Conservation (phyloP, 148 eudicot genomes). For the Persicaria tinctoria region DNA sequence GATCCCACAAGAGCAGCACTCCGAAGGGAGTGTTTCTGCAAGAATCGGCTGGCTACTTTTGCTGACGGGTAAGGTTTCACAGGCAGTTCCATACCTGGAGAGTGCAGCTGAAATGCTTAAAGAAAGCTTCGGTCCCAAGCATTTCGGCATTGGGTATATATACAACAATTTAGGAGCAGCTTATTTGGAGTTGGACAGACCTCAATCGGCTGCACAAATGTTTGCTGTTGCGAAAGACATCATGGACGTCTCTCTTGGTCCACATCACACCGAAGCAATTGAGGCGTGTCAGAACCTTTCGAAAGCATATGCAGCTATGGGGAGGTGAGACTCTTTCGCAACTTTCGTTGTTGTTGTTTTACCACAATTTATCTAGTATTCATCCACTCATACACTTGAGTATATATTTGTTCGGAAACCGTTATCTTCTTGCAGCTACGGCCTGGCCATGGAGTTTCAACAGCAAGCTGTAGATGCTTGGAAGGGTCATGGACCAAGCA, state of each 20-base stretch:
- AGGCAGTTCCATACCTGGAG: constrained; percentile 76
- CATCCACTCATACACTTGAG: not conserved
- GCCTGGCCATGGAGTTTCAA: constrained; percentile 74
- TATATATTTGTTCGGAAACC: not conserved
- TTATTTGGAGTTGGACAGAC: constrained; percentile 89
- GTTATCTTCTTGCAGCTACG: constrained; percentile 45
- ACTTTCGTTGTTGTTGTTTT: not conserved
- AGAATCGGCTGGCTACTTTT: constrained; percentile 84
- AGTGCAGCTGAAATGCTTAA: constrained; percentile 74
- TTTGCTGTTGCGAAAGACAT: constrained; percentile 89
- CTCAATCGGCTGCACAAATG: constrained; percentile 90
- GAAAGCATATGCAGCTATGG: constrained; percentile 88
- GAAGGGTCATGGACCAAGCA: constrained; percentile 69
- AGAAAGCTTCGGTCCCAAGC: constrained; percentile 81
- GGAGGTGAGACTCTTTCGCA: constrained; percentile 43
- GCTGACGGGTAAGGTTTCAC: constrained; percentile 66
- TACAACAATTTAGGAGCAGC: constrained; percentile 93
- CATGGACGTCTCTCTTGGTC: constrained; percentile 91
- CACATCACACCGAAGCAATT: constrained; percentile 73
- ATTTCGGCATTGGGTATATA: constrained; percentile 76
- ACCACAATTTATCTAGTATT: not conserved
- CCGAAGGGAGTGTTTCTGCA: constrained; percentile 68
- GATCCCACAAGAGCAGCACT: constrained; percentile 77
- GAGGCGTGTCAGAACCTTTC: constrained; percentile 88
- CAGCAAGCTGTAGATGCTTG: constrained; percentile 64